These are phyloP conservation scores for Botrytis fragariae DNA, from an alignment of 2,329 filamentous ascomycete genomes.

Conservation along the genomic window DNA sequence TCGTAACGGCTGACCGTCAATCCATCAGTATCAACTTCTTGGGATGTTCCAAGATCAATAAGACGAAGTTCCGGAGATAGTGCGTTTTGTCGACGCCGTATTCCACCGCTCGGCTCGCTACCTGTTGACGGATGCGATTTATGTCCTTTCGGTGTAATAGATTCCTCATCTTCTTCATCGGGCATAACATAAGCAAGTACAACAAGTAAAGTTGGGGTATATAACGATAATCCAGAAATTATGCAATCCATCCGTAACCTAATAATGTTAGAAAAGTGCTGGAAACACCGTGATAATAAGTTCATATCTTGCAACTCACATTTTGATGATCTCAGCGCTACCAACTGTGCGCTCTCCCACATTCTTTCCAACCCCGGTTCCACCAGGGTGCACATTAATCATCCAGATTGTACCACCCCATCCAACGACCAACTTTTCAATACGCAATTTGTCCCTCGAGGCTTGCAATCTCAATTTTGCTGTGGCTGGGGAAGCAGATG, in stretches of 20 bases:
- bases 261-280: slow-evolving; percentile 34
- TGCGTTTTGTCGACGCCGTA: slow-evolving; percentile 72
- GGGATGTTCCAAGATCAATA: slow-evolving; percentile 80
- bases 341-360: slow-evolving; percentile 70
- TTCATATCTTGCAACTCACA: slow-evolving; percentile 57
- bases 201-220: slow-evolving; percentile 86
- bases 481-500: slow-evolving; percentile 45
- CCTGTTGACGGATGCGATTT: slow-evolving; percentile 45
- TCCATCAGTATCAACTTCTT: slow-evolving; percentile 82
- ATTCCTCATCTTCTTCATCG: slow-evolving; percentile 49
- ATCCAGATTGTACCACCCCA: slow-evolving; percentile 98
- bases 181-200: slow-evolving; percentile 86
- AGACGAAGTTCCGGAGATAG: slow-evolving; percentile 84
- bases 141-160: slow-evolving; percentile 40
- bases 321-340: slow-evolving; percentile 85
- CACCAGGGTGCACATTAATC: slow-evolving; percentile 80
- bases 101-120: slow-evolving; percentile 62
- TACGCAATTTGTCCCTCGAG: slow-evolving; percentile 46
- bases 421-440: slow-evolving; percentile 83
- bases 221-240: slow-evolving; percentile 94
- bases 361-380: slow-evolving; percentile 62
- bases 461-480: slow-evolving; percentile 51
- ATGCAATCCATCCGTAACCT: slow-evolving; percentile 95
- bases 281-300: neutral
- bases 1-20: slow-evolving; percentile 85